Percentiles rank a stretch among this genome's conserved stretches.
These are phyloP conservation scores for Aspergillus nidulans DNA, from an alignment of 495 filamentous ascomycete genomes.

Conservation along the genomic window DNA sequence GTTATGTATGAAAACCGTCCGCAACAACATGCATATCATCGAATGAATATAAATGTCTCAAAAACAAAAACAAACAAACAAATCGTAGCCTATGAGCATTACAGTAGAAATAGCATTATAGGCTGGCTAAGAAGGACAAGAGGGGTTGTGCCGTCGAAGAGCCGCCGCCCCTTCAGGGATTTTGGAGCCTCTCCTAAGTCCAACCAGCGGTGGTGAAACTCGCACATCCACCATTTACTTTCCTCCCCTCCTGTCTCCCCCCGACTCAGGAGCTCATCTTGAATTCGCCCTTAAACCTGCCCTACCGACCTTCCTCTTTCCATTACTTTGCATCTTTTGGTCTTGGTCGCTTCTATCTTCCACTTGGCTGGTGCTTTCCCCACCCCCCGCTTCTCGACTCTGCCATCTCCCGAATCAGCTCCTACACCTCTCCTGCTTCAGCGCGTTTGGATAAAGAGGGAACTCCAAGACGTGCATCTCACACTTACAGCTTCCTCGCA, in stretches of 20 bases:
- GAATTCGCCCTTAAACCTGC: background rate
- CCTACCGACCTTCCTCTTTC: background rate
- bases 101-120: background rate
- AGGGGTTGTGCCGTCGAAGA: background rate
- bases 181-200: slow-evolving; percentile 6
- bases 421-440: slow-evolving; percentile 4
- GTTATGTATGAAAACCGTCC: slow-evolving; percentile 2
- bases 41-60: background rate
- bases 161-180: slow-evolving; percentile 11
- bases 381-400: background rate
- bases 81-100: background rate
- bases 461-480: slow-evolving; percentile 13
- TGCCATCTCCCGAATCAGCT: background rate
- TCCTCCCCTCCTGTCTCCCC: background rate
- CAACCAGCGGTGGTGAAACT: slow-evolving; percentile 18
- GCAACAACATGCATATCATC: too few species aligned
- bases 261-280: background rate
- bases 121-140: background rate
- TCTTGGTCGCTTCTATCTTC: background rate
- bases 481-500: slow-evolving; percentile 16
- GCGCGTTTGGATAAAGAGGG: slow-evolving; percentile 7
- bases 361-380: background rate
- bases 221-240: background rate
- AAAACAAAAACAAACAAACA: background rate
- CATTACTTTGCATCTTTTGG: background rate